Percentiles rank a stretch among this genome's conserved stretches.
These are phyloP conservation scores for Mortierella polycephala DNA, from an alignment of 371 early-diverging fungal genomes.

Conservation along the genomic window DNA sequence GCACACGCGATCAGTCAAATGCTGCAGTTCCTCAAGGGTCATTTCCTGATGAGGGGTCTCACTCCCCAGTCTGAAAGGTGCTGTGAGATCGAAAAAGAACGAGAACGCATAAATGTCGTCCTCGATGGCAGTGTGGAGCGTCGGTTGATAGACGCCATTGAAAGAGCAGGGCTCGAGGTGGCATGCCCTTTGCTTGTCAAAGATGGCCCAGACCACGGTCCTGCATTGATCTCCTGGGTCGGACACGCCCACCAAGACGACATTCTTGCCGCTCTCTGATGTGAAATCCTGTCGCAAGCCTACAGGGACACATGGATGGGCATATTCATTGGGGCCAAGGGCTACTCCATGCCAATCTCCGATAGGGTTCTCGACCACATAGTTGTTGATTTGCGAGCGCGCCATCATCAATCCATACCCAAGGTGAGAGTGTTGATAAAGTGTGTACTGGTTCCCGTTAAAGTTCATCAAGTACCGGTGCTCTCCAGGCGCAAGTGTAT, in stretches of 20 bases:
- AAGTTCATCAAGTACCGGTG: conserved; percentile 80
- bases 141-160: conserved; percentile 92
- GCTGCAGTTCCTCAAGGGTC: conserved; percentile 70
- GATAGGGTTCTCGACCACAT: conserved; percentile 50
- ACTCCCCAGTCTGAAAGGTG: conserved; percentile 77
- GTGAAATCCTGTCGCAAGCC: conserved; percentile 35
- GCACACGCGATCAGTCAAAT: conserved; percentile 74
- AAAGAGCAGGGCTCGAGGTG: conserved; percentile 82
- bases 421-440: conserved; percentile 95
- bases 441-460: conserved; percentile 73
- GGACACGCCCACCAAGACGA: conserved; percentile 65
- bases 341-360: conserved; percentile 24
- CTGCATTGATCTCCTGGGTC: conserved; percentile 68
- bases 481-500: conserved; percentile 68
- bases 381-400: conserved; percentile 75
- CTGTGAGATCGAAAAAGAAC: conserved; percentile 92
- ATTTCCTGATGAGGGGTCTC: conserved; percentile 59
- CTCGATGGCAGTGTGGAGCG: conserved; percentile 72
- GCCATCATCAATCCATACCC: conserved; percentile 94
- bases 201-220: conserved; percentile 63
- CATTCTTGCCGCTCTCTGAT: conserved; percentile 20
- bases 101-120: conserved; percentile 92
- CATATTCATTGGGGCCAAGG: conserved; percentile 16
- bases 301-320: conserved; percentile 69
- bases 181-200: conserved; percentile 71